These are phyloP conservation scores for Dictyostelium intermedium DNA, from an alignment of 78 protist species.

Conservation along the genomic window DNA sequence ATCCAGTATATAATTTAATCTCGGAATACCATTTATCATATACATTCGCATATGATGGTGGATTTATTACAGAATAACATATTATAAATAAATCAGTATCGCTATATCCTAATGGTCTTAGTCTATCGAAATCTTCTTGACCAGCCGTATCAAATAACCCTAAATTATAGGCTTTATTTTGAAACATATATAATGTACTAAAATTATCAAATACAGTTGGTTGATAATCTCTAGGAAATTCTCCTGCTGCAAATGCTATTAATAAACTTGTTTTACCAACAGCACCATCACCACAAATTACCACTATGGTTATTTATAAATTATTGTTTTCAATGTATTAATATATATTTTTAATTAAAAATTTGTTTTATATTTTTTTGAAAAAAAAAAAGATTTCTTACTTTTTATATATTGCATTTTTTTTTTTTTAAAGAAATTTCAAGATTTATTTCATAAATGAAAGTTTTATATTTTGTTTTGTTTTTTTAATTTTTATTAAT, in stretches of 20 bases:
- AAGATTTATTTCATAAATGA: neutral
- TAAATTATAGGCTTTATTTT: constrained; percentile 87
- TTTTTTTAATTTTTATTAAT: too few species aligned
- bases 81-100: constrained; percentile 88
- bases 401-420: constrained; percentile 10
- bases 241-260: constrained; percentile 49
- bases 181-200: constrained; percentile 88
- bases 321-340: neutral
- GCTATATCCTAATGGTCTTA: constrained; percentile 88
- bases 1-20: constrained; percentile 85
- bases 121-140: constrained; percentile 88
- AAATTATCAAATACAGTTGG: constrained; percentile 95
- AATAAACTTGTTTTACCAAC: constrained; percentile 55
- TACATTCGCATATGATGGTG: constrained; percentile 90
- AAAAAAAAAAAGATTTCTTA: neutral
- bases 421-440: too few species aligned
- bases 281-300: constrained; percentile 31
- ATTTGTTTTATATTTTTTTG: neutral
- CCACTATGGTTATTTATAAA: neutral
- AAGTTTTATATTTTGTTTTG: too few species aligned
- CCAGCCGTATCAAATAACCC: constrained; percentile 90
- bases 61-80: constrained; percentile 83
- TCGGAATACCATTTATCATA: constrained; percentile 88
- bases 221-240: constrained; percentile 70
- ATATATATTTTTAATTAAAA: too few species aligned